phyloP scores from a whole-genome alignment of 441 rosid species.

The Euphorbia schlechtendalii region DNA sequence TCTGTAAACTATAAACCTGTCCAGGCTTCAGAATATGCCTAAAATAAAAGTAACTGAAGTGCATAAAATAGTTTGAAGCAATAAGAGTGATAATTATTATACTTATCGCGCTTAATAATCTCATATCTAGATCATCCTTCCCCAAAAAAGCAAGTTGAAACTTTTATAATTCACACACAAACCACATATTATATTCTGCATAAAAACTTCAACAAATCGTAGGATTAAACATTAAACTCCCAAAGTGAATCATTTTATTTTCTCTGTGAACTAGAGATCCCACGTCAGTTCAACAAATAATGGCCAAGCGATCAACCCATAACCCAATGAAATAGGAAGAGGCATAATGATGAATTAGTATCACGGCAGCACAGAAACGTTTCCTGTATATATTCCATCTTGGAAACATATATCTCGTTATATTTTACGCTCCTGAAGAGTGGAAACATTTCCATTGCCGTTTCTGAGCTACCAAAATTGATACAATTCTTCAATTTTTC shows the following conservation, averaged over 20 bases:
- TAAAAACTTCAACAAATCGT: background rate
- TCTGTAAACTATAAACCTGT: background rate
- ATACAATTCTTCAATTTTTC: no score
- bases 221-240: background rate
- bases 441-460: no score
- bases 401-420: no score
- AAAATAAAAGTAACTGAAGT: background rate
- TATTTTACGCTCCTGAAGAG: no score
- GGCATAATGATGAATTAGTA: background rate
- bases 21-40: background rate
- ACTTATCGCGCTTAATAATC: background rate
- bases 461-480: no score
- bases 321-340: background rate
- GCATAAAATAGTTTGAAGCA: background rate
- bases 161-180: background rate
- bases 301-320: background rate
- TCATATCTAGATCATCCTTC: background rate
- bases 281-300: background rate
- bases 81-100: background rate
- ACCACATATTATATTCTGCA: background rate
- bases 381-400: no score
- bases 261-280: no score
- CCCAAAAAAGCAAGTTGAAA: background rate
- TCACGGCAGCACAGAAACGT: no score
- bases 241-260: background rate